A percentile compares a stretch with the other conserved stretches of the same genome.
phyloP scores from a whole-genome alignment of 139 green algal genomes.

The Trebouxia sp. region DNA sequence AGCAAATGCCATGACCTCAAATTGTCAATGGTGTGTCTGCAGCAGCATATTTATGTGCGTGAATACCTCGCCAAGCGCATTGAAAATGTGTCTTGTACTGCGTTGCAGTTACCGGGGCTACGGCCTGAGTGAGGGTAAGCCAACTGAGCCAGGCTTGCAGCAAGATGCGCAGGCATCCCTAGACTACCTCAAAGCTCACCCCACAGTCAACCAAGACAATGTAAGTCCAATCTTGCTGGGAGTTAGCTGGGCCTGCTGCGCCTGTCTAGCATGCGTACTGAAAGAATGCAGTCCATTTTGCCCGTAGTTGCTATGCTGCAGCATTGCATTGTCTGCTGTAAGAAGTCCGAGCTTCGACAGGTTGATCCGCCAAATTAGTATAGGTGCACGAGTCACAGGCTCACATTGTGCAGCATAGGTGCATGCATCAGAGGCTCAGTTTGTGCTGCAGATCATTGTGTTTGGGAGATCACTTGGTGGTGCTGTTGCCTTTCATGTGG shows the following conservation, averaged over 20 bases:
- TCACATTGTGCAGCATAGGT: background rate
- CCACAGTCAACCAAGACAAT: conserved; percentile 54
- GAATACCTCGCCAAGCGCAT: too few relatives aligned
- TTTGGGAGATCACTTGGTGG: conserved; percentile 85
- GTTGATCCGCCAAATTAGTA: background rate
- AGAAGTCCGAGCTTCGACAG: background rate
- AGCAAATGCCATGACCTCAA: too few relatives aligned
- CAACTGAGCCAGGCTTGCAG: conserved; percentile 74
- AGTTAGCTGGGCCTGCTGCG: too few relatives aligned
- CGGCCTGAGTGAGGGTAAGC: conserved; percentile 66
- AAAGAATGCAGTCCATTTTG: background rate
- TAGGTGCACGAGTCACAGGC: background rate
- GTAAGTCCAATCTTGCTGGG: background rate
- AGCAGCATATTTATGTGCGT: too few relatives aligned
- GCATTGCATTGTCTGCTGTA: background rate
- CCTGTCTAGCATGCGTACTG: too few relatives aligned
- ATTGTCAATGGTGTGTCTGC: too few relatives aligned
- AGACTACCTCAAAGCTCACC: conserved; percentile 49
- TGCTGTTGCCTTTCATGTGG: conserved; percentile 77
- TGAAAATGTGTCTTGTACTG: background rate
- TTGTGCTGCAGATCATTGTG: conserved; percentile 58
- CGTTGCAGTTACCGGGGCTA: conserved; percentile 88
- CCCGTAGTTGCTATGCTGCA: background rate
- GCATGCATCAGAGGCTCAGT: background rate
- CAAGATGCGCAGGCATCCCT: conserved; percentile 69